A percentile compares a stretch with the other conserved stretches of the same genome.
Conservation (phyloP, 164 flowering plant genomes). For the Nymphaea thermarum region DNA sequence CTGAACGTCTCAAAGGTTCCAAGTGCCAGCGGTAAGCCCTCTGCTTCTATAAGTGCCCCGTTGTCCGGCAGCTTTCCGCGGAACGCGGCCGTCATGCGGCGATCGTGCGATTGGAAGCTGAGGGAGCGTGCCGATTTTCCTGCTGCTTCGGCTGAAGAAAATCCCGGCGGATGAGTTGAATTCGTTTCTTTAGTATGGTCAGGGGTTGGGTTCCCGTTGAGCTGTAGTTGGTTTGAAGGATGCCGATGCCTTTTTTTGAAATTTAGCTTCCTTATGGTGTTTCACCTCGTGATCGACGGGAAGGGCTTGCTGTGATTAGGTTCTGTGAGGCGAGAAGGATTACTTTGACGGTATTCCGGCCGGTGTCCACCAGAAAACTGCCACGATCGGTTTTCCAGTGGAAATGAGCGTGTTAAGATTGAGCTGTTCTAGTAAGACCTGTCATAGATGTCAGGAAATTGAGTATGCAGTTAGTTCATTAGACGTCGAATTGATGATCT, state of each 20-base stretch:
- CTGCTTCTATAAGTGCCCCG: background rate
- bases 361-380: background rate
- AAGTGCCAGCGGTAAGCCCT: background rate
- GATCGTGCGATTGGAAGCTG: background rate
- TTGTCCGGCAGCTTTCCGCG: background rate
- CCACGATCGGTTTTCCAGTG: background rate
- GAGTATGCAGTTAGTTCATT: no score
- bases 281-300: background rate
- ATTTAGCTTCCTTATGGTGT: background rate
- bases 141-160: background rate
- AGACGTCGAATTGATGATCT: background rate
- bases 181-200: background rate
- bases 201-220: background rate
- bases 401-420: background rate
- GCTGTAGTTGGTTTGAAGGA: background rate
- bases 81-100: background rate
- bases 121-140: background rate
- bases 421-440: background rate
- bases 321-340: background rate
- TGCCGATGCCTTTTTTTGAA: background rate
- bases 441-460: no score
- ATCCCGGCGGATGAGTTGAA: background rate
- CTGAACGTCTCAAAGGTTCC: background rate
- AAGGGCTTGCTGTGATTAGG: background rate
- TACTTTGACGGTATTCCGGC: background rate